A percentile compares a stretch with the other conserved stretches of the same genome.
Conservation (phyloP, 1,284 basidiomycete genomes). For the Amylostereum areolatum region DNA sequence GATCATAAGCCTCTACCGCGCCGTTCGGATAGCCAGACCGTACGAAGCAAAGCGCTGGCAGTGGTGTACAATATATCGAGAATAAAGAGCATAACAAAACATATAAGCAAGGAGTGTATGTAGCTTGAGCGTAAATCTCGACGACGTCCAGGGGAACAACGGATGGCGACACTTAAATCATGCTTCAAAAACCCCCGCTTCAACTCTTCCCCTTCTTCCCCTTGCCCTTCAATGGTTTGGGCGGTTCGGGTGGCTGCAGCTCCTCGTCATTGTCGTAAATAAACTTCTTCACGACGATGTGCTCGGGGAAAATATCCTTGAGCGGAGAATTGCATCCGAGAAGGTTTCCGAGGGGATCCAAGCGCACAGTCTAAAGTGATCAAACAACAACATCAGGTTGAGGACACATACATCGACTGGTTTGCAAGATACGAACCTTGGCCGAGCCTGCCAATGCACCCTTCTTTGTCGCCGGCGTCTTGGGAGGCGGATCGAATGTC, state of each 20-base stretch:
- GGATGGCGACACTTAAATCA: too few relatives aligned
- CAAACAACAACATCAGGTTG: not conserved
- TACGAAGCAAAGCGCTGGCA: too few relatives aligned
- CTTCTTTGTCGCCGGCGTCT: constrained; percentile 35
- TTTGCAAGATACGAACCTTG: constrained; percentile 42
- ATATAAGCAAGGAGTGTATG: too few relatives aligned
- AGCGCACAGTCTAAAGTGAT: constrained; percentile 42
- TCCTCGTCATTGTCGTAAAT: constrained; percentile 76
- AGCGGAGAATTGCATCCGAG: constrained; percentile 54
- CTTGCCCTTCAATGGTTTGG: constrained; percentile 38
- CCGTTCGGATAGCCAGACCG: too few relatives aligned
- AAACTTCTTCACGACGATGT: constrained; percentile 71
- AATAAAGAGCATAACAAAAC: too few relatives aligned
- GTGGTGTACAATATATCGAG: too few relatives aligned
- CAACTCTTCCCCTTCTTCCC: constrained; percentile 34
- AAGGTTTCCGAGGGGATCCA: constrained; percentile 77
- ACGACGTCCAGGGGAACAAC: too few relatives aligned
- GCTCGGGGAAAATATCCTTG: constrained; percentile 57
- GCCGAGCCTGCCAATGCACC: constrained; percentile 60
- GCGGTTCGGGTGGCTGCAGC: constrained; percentile 18
- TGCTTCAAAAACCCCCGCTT: not conserved
- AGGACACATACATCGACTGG: too few relatives aligned
- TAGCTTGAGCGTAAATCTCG: too few relatives aligned
- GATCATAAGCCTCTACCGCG: too few relatives aligned
- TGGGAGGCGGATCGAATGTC: constrained; percentile 24